Conservation (phyloP, 495 filamentous ascomycete genomes). For the Chaetomium cochliodes region DNA sequence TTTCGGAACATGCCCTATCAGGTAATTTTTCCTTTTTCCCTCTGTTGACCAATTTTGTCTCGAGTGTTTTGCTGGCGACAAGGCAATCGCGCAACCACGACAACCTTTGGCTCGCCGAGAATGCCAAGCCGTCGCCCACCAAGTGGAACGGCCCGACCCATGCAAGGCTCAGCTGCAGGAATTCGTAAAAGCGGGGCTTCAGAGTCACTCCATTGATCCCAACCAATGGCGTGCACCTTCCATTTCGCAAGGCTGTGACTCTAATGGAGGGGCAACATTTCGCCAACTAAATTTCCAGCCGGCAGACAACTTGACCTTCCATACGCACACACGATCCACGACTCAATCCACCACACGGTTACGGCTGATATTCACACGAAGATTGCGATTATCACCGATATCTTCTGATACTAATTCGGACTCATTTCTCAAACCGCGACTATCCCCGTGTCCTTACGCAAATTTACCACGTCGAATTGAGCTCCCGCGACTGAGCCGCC, state of each 20-base stretch:
- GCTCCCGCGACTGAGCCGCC: neutral
- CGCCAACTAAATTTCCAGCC: constrained; percentile 23
- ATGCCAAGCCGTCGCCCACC: too few relatives aligned
- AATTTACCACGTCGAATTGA: neutral
- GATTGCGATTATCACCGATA: too few relatives aligned
- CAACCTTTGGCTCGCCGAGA: too few relatives aligned
- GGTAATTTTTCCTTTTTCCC: too few relatives aligned
- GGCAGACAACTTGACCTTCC: constrained; percentile 10
- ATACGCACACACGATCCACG: neutral
- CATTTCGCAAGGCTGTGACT: constrained; percentile 26
- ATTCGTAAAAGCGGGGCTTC: neutral
- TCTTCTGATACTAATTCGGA: neutral
- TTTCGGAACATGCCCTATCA: too few relatives aligned
- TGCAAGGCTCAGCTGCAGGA: constrained; percentile 6
- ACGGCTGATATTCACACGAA: neutral
- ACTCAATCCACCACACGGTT: neutral
- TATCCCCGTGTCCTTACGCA: neutral
- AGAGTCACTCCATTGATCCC: neutral
- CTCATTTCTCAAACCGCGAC: neutral
- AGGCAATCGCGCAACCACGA: too few relatives aligned
- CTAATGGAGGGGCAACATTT: constrained; percentile 30
- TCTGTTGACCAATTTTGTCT: too few relatives aligned
- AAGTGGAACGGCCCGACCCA: neutral
- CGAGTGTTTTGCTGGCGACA: too few relatives aligned
- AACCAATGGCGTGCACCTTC: constrained; percentile 1